Evolutionary conservation across 169 alveolate genomes (phyloP).

Genomic region (Amoebophrya sp.): DNA sequence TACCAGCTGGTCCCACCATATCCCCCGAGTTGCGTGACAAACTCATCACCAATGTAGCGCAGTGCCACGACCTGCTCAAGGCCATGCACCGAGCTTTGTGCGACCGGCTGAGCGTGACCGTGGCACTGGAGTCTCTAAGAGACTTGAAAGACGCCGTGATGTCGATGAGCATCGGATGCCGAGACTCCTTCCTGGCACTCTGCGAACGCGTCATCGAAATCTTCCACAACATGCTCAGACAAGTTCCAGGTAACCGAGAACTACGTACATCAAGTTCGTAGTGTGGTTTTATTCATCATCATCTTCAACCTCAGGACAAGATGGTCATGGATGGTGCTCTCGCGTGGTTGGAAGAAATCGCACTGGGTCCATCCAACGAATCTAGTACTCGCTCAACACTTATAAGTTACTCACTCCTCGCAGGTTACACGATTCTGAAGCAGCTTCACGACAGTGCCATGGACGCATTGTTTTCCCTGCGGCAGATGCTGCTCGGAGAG

Average conservation of each 20-base stretch:
- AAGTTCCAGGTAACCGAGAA: background rate
- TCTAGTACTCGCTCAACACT: background rate
- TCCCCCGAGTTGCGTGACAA: background rate
- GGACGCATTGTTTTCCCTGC: background rate
- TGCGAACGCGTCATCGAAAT: background rate
- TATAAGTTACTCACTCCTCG: background rate
- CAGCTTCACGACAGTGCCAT: background rate
- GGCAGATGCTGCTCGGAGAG: background rate
- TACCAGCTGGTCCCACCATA: no score
- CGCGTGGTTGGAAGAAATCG: no score
- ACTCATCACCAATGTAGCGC: background rate
- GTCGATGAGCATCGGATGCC: background rate
- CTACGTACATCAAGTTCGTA: background rate
- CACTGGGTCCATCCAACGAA: no score
- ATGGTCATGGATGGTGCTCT: no score
- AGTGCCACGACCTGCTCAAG: background rate
- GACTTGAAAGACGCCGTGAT: background rate
- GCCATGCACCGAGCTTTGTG: background rate
- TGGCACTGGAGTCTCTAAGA: background rate
- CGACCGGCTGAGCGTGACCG: background rate
- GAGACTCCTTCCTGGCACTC: background rate
- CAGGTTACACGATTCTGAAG: background rate
- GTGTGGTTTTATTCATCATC: background rate
- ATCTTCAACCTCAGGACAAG: background rate
- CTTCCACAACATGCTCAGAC: background rate